Evolutionary conservation across 768 basidiomycete species (phyloP).

Genomic region (Lanmaoa rubissima): DNA sequence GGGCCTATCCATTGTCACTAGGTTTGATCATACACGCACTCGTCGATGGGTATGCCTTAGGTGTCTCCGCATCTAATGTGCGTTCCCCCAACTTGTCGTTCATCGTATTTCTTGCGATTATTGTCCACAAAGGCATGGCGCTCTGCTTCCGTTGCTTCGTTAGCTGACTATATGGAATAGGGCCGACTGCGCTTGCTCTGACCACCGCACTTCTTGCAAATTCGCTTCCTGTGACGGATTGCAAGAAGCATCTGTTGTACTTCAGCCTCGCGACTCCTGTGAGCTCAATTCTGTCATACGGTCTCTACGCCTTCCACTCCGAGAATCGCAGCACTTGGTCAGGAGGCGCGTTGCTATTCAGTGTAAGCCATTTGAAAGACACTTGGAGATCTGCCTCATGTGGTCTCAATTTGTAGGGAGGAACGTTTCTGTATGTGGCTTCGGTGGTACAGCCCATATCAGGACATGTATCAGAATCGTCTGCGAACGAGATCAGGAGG

Average conservation of each 20-base stretch:
- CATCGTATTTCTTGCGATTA: conserved; percentile 86
- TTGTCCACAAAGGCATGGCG: conserved; percentile 80
- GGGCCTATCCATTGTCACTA: conserved; percentile 72
- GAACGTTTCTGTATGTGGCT: conserved; percentile 93
- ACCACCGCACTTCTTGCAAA: conserved; percentile 81
- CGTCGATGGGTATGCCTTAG: conserved; percentile 91
- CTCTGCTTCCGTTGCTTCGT: neutral
- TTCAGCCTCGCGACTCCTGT: conserved; percentile 87
- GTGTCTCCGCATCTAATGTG: conserved; percentile 60
- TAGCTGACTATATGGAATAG: conserved; percentile 40
- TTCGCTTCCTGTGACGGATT: conserved; percentile 62
- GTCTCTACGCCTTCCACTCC: conserved; percentile 51
- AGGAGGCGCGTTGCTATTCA: conserved; percentile 78
- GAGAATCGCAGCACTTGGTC: conserved; percentile 51
- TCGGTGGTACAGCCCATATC: conserved; percentile 83
- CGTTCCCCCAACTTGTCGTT: conserved; percentile 58
- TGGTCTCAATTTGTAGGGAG: conserved; percentile 52
- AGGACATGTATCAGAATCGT: conserved; percentile 36
- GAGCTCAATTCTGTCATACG: conserved; percentile 76
- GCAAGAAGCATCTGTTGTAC: conserved; percentile 68
- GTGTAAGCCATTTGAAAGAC: conserved; percentile 48
- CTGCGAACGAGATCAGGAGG: conserved; percentile 44
- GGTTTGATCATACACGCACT: conserved; percentile 86
- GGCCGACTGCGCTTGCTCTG: conserved; percentile 88
- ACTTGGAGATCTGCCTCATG: conserved; percentile 1